Percentiles rank a stretch among this genome's conserved stretches.
These are phyloP conservation scores for Verticillium longisporum DNA, from an alignment of 2,329 filamentous ascomycete genomes.

Conservation along the genomic window DNA sequence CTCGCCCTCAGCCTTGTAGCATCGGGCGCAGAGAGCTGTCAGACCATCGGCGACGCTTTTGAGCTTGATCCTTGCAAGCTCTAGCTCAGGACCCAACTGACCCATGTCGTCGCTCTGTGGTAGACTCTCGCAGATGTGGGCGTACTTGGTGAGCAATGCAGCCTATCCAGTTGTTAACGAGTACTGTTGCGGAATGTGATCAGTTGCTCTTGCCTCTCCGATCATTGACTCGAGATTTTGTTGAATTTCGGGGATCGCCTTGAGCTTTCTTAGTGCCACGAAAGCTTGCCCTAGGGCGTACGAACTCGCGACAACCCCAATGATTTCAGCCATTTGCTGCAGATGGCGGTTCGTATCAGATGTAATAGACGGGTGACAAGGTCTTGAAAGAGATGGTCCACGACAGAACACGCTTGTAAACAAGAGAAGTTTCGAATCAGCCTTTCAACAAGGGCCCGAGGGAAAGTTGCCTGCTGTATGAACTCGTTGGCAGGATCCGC, in stretches of 20 bases:
- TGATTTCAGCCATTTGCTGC: slow-evolving; percentile 2
- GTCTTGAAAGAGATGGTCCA: too few species aligned
- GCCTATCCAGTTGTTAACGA: not conserved
- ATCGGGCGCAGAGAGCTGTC: not conserved
- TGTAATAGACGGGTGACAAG: too few species aligned
- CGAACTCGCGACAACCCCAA: slow-evolving; percentile 7
- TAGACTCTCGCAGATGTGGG: not conserved
- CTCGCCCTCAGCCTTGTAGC: not conserved
- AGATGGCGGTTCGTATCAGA: too few species aligned
- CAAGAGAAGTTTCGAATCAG: too few species aligned
- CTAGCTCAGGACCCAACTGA: not conserved
- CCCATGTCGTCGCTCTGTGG: not conserved
- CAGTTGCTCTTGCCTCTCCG: not conserved
- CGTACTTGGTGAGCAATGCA: not conserved
- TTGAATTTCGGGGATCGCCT: slow-evolving; percentile 1
- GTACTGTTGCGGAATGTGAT: not conserved
- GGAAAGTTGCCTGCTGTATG: too few species aligned
- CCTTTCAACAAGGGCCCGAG: too few species aligned
- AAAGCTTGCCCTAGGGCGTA: slow-evolving; percentile 9
- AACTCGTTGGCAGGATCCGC: too few species aligned
- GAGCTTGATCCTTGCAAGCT: not conserved
- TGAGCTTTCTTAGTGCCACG: not conserved
- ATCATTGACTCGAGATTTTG: not conserved
- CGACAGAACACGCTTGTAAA: too few species aligned
- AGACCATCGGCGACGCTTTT: not conserved